Conservation (phyloP, 176 grass and related monocot species). For the Zoysia pacifica region DNA sequence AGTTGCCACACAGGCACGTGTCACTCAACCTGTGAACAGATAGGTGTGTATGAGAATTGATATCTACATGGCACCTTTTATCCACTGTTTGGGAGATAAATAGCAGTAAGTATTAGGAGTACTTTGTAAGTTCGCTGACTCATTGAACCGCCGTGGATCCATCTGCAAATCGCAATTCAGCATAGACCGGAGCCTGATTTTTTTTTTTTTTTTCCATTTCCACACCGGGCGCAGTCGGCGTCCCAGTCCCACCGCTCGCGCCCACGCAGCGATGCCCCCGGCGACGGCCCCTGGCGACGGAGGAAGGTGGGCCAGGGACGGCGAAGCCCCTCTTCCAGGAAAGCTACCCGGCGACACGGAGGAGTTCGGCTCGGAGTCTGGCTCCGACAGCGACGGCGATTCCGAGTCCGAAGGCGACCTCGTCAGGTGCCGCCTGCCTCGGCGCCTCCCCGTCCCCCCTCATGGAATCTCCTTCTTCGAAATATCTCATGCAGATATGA, state of each 20-base stretch:
- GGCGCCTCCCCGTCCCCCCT: background rate
- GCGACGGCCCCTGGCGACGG: conserved; percentile 19
- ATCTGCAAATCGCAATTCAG: too few relatives aligned
- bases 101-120: too few relatives aligned
- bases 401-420: conserved; percentile 28
- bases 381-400: background rate
- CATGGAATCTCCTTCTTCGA: background rate
- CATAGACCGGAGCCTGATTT: too few relatives aligned
- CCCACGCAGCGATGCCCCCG: background rate
- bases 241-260: background rate
- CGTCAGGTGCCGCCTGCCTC: conserved; percentile 28
- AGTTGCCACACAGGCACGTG: too few relatives aligned
- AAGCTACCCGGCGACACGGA: conserved; percentile 4
- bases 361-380: background rate
- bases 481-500: background rate
- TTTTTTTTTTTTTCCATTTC: too few relatives aligned
- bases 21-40: too few relatives aligned
- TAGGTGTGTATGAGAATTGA: too few relatives aligned
- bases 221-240: too few relatives aligned
- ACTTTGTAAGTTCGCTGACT: too few relatives aligned
- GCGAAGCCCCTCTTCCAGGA: background rate
- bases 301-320: background rate
- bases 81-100: too few relatives aligned
- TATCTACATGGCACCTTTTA: too few relatives aligned
- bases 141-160: too few relatives aligned